Evolutionary conservation across 2,329 filamentous ascomycete genomes (phyloP), one percentile per base, ranked within the genome.

Genomic region (Trichophyton benhamiae): DNA sequence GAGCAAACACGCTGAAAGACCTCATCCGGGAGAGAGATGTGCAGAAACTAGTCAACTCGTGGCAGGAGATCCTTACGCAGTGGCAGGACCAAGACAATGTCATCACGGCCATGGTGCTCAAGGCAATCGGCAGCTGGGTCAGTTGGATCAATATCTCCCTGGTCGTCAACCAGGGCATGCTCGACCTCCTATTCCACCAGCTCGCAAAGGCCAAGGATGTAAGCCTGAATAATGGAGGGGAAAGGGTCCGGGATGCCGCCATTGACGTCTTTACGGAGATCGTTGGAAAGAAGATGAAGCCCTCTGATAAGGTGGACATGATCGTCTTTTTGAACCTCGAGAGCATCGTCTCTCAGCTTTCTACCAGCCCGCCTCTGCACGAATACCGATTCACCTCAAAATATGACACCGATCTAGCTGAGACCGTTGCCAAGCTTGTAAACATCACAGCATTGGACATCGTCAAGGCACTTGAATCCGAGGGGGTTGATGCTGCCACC

Each of bases 71-170:
- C 52, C 80, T 99, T 61, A 81, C 84, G 9, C 84, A 87, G 68
- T 97, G 91, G 82, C 80, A 81, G 66, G 83, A 83, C 61, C 82
- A 84, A 62, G 83, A 87, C 66, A 86, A 91, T 69, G 73, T 77
- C 48, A 82, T 97, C 62, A 82, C 95, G 49, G 91, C 96, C 73
- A 86, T 95, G 81, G 91, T 89, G 68, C 80, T 99, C 60, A 90
- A 87, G 75, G 87, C 91, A n/a, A 85, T 99, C 66, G 91, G 90
- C 42, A 94, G 92, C 73, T 99, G 94, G 92, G 91, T 96, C 63
- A 95, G 91, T 81, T 99, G 94, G 94, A 95, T 95, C 70, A 94
- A 97, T 71, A 97, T 99, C 68, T 88, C 88, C 58, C 80, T 99
- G 62, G 86, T 99, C 52, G 89, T 99, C 68, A 95, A 95, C 74